Percentiles rank a stretch among this genome's conserved stretches.
These are phyloP conservation scores for Withania somnifera DNA, from an alignment of 305 asterid species.

Conservation along the genomic window DNA sequence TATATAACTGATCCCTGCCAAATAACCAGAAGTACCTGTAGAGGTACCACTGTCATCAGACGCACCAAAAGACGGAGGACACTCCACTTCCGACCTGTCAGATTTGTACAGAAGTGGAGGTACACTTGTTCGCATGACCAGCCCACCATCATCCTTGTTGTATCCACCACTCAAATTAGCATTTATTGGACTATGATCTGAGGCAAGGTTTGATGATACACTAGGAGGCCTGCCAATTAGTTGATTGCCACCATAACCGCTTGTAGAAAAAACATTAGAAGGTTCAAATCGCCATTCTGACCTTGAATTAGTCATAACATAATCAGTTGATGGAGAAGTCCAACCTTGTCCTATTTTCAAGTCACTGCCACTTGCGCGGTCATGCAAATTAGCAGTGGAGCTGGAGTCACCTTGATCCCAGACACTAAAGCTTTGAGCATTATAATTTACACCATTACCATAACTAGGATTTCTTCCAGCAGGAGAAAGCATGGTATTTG, in stretches of 20 bases:
- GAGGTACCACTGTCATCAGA: conserved; percentile 33
- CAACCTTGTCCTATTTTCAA: conserved; percentile 34
- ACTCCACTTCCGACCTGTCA: conserved; percentile 25
- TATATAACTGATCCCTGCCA: conserved; percentile 28
- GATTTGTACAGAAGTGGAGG: conserved; percentile 27
- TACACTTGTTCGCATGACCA: conserved; percentile 19
- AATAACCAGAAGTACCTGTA: conserved; percentile 29
- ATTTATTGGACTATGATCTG: conserved; percentile 17
- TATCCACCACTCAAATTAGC: conserved; percentile 23
- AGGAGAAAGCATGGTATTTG: conserved; percentile 36
- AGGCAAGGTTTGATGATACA: conserved; percentile 14
- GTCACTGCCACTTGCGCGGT: conserved; percentile 18
- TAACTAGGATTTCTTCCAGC: conserved; percentile 20
- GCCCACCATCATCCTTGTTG: conserved; percentile 20
- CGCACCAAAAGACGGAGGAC: conserved; percentile 22
- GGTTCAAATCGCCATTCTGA: conserved; percentile 40
- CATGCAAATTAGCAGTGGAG: conserved; percentile 36
- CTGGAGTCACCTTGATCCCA: conserved; percentile 83
- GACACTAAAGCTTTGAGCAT: conserved; percentile 22
- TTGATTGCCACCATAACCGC: conserved; percentile 10
- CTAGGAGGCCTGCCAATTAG: conserved; percentile 12
- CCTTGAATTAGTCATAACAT: conserved; percentile 20
- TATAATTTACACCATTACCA: conserved; percentile 15
- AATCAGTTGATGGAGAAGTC: conserved; percentile 29
- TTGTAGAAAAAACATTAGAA: conserved; percentile 5